phyloP scores from a whole-genome alignment of 2,329 filamentous ascomycete species.

The Myriosclerotinia curreyana region DNA sequence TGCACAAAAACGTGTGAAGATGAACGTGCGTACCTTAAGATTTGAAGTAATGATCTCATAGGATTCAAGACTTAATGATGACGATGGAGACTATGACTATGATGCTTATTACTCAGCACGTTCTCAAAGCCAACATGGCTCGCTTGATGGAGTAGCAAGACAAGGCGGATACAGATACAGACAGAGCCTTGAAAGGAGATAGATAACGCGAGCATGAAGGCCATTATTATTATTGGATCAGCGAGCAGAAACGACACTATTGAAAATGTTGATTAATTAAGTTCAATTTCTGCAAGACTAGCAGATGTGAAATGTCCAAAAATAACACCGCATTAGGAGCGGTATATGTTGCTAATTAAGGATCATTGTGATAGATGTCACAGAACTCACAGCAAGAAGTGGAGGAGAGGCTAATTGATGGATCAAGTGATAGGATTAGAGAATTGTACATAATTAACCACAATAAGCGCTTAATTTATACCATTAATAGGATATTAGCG shows the following conservation, averaged over 20 bases:
- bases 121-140: slow-evolving; percentile 13
- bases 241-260: slow-evolving; percentile 9
- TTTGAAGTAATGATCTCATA: neutral
- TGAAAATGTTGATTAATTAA: slow-evolving; percentile 23
- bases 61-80: slow-evolving; percentile 1
- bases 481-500: slow-evolving; percentile 21
- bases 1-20: slow-evolving; percentile 6
- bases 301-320: slow-evolving; percentile 18
- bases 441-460: slow-evolving; percentile 21
- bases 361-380: slow-evolving; percentile 5
- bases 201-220: neutral
- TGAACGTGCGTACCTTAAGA: slow-evolving; percentile 9
- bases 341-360: slow-evolving; percentile 22
- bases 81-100: neutral
- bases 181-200: neutral
- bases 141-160: neutral
- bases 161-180: too few relatives aligned
- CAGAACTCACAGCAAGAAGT: neutral
- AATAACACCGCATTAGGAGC: slow-evolving; percentile 19
- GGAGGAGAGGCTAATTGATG: neutral
- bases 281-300: slow-evolving; percentile 14
- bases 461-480: slow-evolving; percentile 19
- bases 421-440: slow-evolving; percentile 8
- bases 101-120: neutral
- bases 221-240: too few relatives aligned